A percentile compares a stretch with the other conserved stretches of the same genome.
phyloP scores from a whole-genome alignment of 139 green algal genomes.

The Coccomyxa sp. region DNA sequence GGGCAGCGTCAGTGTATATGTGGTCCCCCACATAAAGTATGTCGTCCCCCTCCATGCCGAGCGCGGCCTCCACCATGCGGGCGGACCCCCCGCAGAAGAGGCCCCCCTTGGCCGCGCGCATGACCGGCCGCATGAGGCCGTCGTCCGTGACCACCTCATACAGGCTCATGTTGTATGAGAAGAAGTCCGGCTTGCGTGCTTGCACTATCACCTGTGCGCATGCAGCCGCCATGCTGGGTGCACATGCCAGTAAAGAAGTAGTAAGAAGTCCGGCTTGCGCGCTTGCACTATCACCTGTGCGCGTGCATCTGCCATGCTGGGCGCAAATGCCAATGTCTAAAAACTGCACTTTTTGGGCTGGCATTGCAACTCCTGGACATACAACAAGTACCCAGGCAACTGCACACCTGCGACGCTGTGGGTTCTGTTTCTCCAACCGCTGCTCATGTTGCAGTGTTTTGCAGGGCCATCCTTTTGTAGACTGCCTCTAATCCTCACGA shows the following conservation, averaged over 20 bases:
- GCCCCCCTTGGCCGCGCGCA: slow-evolving; percentile 60
- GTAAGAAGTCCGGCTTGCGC: slow-evolving; percentile 93
- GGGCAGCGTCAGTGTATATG: slow-evolving; percentile 83
- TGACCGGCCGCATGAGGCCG: slow-evolving; percentile 84
- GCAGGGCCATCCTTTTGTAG: too few species aligned
- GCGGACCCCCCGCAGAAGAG: slow-evolving; percentile 87
- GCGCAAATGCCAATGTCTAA: neutral
- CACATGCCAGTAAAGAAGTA: neutral
- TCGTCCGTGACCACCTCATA: slow-evolving; percentile 91
- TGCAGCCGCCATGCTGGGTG: neutral
- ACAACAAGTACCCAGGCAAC: too few species aligned
- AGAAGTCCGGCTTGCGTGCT: slow-evolving; percentile 93
- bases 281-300: slow-evolving; percentile 84
- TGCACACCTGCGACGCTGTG: too few species aligned
- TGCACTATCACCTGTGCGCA: slow-evolving; percentile 78
- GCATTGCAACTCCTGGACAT: too few species aligned
- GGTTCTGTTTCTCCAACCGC: too few species aligned
- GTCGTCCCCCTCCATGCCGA: slow-evolving; percentile 83
- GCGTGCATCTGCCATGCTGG: neutral
- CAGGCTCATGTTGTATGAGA: slow-evolving; percentile 73
- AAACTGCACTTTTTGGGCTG: neutral
- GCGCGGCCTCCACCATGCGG: slow-evolving; percentile 81
- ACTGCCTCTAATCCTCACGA: too few species aligned
- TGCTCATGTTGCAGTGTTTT: too few species aligned
- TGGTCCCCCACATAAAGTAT: slow-evolving; percentile 95